Percentiles rank a stretch among this genome's conserved stretches.
Evolutionary conservation across 352 stramenopile genomes (phyloP).

Genomic region (Globisporangium parvum): DNA sequence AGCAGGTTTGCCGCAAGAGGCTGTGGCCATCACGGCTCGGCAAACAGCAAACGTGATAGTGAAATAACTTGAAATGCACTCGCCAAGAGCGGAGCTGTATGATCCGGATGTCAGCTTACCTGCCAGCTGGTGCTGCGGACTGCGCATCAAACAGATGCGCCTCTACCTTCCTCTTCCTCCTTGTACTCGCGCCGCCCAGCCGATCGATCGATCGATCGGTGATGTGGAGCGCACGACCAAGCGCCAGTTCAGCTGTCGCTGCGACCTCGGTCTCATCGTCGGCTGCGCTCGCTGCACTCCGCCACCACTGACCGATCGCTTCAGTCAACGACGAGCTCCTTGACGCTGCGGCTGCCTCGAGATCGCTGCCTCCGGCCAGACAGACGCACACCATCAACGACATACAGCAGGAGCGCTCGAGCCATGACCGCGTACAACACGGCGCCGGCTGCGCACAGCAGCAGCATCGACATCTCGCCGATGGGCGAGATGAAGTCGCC

Average conservation of each 20-base stretch:
- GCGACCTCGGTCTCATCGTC: not conserved
- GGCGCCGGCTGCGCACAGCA: not conserved
- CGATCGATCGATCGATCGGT: not conserved
- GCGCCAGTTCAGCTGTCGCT: not conserved
- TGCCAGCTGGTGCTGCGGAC: slow-evolving; percentile 12
- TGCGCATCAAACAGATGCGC: slow-evolving; percentile 5
- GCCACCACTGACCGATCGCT: not conserved
- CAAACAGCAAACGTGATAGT: not conserved
- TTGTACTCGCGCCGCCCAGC: not conserved
- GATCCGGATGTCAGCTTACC: not conserved
- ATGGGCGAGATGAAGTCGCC: slow-evolving; percentile 28
- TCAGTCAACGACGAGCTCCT: not conserved
- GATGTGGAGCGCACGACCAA: not conserved
- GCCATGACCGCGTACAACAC: slow-evolving; percentile 14
- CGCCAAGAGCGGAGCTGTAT: not conserved
- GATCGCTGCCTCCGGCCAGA: not conserved
- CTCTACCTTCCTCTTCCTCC: slow-evolving; percentile 2
- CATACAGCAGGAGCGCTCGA: not conserved
- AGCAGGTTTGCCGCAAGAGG: not conserved
- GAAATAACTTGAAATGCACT: not conserved
- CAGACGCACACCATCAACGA: not conserved
- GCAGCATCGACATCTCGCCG: slow-evolving; percentile 15
- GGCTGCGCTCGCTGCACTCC: not conserved
- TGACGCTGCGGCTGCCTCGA: too few species aligned
- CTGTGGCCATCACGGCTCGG: not conserved